These are phyloP conservation scores for Pseudogymnoascus pannorum DNA, from an alignment of 2,329 filamentous ascomycete genomes.

Conservation along the genomic window DNA sequence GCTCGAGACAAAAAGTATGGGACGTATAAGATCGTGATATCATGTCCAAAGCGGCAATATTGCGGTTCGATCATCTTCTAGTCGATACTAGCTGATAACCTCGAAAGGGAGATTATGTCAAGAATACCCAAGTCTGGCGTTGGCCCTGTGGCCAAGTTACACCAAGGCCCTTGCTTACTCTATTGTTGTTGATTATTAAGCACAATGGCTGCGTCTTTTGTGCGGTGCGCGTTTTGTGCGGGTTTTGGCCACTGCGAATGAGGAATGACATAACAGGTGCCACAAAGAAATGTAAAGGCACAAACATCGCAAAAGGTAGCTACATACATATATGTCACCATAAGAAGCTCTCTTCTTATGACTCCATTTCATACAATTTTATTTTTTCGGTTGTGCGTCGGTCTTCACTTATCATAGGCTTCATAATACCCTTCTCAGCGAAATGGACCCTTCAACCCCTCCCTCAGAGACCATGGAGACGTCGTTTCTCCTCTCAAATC, in stretches of 20 bases:
- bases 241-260: not conserved
- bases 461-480: conserved; percentile 28
- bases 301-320: conserved; percentile 7
- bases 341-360: conserved; percentile 6
- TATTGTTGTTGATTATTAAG: conserved; percentile 3
- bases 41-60: not conserved
- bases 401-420: not conserved
- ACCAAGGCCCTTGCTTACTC: not conserved
- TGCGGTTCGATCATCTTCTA: not conserved
- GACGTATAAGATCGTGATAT: not conserved
- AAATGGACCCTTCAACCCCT: conserved; percentile 12
- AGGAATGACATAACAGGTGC: not conserved
- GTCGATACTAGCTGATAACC: not conserved
- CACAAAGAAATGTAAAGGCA: conserved; percentile 5
- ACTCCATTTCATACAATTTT: not conserved
- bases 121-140: not conserved
- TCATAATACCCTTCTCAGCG: not conserved
- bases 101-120: not conserved
- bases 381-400: not conserved
- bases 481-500: conserved; percentile 58
- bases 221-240: conserved; percentile 4
- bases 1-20: not conserved
- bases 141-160: not conserved
- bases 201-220: not conserved
- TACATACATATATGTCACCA: not conserved